These are phyloP conservation scores for Botryotinia narcissicola DNA, from an alignment of 2,329 filamentous ascomycete species.

Conservation along the genomic window DNA sequence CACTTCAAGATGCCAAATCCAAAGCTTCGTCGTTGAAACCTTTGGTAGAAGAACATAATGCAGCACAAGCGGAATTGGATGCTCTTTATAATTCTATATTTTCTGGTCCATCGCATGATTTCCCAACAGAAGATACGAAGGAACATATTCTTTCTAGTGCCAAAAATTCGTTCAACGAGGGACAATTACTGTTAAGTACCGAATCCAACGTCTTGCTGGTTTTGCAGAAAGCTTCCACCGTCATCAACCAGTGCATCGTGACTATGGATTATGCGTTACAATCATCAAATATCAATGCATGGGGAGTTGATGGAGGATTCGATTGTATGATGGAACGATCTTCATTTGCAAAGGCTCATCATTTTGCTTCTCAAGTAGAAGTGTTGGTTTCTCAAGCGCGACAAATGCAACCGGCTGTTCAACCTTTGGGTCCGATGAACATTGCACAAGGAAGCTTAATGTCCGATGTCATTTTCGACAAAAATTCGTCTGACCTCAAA, in stretches of 20 bases:
- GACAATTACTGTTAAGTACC: conserved; percentile 39
- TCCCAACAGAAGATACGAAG: conserved; percentile 50
- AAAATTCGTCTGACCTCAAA: conserved; percentile 50
- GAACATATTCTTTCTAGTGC: conserved; percentile 43
- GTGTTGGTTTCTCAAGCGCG: conserved; percentile 43
- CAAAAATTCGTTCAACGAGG: conserved; percentile 41
- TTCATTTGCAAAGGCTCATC: conserved; percentile 52
- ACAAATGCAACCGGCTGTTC: conserved; percentile 41
- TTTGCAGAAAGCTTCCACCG: conserved; percentile 42
- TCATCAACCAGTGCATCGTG: conserved; percentile 39
- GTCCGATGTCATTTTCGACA: conserved; percentile 53
- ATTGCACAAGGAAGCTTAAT: conserved; percentile 48
- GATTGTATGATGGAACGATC: conserved; percentile 32
- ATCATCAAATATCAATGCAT: conserved; percentile 48
- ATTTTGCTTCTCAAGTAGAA: conserved; percentile 48
- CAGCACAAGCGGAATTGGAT: conserved; percentile 49
- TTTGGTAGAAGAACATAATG: conserved; percentile 40
- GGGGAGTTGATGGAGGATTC: conserved; percentile 42
- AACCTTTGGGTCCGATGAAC: conserved; percentile 40
- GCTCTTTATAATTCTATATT: conserved; percentile 53
- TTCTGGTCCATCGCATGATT: conserved; percentile 49
- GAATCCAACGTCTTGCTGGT: conserved; percentile 44
- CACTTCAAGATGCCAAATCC: conserved; percentile 44
- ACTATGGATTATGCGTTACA: conserved; percentile 45
- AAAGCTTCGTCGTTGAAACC: conserved; percentile 40